A percentile compares a stretch with the other conserved stretches of the same genome.
phyloP scores from a whole-genome alignment of 2,329 filamentous ascomycete genomes.

The Neophaeococcomyces aloes region DNA sequence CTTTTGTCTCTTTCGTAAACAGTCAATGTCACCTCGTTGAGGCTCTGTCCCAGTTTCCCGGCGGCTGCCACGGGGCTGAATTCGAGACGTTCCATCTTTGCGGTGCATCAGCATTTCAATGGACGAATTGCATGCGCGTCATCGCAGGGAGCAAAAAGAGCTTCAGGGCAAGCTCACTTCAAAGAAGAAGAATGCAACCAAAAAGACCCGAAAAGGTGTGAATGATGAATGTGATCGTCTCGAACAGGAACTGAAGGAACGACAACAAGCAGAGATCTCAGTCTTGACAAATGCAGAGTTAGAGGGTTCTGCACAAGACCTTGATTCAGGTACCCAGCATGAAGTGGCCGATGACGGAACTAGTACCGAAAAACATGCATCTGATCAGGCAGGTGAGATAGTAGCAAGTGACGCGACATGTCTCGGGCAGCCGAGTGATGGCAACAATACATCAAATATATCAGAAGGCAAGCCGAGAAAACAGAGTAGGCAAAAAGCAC shows the following conservation, averaged over 20 bases:
- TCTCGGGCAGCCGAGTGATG: conserved; percentile 8
- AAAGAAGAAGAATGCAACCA: conserved; percentile 95
- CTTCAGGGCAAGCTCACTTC: conserved; percentile 75
- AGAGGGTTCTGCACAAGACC: neutral
- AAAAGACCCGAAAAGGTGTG: conserved; percentile 61
- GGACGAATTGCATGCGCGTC: conserved; percentile 67
- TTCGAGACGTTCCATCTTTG: neutral
- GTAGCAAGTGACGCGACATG: conserved; percentile 6
- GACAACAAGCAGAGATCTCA: conserved; percentile 33
- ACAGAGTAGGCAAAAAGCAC: conserved; percentile 81
- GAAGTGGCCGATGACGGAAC: neutral
- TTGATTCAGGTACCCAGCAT: neutral
- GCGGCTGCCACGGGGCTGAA: neutral
- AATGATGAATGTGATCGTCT: conserved; percentile 54
- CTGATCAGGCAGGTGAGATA: conserved; percentile 8
- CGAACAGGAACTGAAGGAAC: conserved; percentile 46
- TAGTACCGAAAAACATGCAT: conserved; percentile 11
- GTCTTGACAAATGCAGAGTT: conserved; percentile 17
- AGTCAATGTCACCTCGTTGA: too few species aligned
- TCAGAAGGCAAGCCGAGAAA: conserved; percentile 47
- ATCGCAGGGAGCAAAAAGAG: conserved; percentile 81
- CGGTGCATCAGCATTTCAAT: conserved; percentile 34
- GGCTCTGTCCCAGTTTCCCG: too few species aligned
- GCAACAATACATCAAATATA: neutral
- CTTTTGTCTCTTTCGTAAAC: too few species aligned